Conservation (phyloP, 1,284 basidiomycete genomes). For the Amylostereum chailletii region DNA sequence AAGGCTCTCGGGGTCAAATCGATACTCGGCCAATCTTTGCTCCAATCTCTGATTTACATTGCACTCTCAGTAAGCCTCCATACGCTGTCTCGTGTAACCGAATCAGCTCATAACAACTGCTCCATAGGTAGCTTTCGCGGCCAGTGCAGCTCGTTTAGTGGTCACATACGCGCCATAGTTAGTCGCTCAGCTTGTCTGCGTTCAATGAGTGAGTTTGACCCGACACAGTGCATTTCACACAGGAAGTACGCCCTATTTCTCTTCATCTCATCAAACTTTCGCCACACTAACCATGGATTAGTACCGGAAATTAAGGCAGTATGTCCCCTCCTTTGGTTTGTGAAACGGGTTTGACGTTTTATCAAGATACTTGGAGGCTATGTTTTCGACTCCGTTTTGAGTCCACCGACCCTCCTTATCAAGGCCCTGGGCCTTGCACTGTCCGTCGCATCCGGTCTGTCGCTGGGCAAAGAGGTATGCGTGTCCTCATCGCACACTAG, state of each 20-base stretch:
- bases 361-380: conserved; percentile 63
- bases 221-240: conserved; percentile 61
- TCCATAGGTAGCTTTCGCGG: conserved; percentile 49
- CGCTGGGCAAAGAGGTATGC: conserved; percentile 62
- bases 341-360: background rate
- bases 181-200: conserved; percentile 16
- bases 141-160: conserved; percentile 58
- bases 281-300: conserved; percentile 16
- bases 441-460: conserved; percentile 70
- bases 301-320: conserved; percentile 76
- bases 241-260: conserved; percentile 47
- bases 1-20: conserved; percentile 42
- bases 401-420: conserved; percentile 68
- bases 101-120: background rate
- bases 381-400: conserved; percentile 61
- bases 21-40: conserved; percentile 48
- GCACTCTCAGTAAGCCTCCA: conserved; percentile 42
- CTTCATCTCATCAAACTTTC: background rate
- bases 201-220: too few species aligned
- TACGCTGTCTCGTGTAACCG: background rate
- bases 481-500: background rate
- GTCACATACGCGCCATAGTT: conserved; percentile 63
- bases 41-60: conserved; percentile 59
- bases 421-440: conserved; percentile 73
- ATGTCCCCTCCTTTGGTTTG: conserved; percentile 13